These are phyloP conservation scores for Cenchrus fungigraminus DNA, from an alignment of 176 grass and related monocot species.

Conservation along the genomic window DNA sequence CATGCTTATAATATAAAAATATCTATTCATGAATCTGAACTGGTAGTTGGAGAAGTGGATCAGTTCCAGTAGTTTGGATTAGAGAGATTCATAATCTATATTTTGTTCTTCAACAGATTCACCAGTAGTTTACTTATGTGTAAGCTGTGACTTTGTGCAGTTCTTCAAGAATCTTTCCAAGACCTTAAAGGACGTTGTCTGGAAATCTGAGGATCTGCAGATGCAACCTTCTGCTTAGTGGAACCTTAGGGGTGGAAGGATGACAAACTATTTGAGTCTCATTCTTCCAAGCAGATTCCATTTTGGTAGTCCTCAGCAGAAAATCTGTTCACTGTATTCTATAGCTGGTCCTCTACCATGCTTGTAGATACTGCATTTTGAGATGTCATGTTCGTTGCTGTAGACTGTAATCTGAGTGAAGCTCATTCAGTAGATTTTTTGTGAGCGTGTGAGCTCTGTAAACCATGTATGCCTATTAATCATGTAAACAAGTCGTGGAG, in stretches of 20 bases:
- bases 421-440: constrained; percentile 29
- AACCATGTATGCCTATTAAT: neutral
- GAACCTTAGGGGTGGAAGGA: constrained; percentile 13
- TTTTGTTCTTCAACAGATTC: neutral
- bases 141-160: constrained; percentile 40
- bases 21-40: constrained; percentile 8
- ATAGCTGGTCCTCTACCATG: neutral
- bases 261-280: constrained; percentile 43
- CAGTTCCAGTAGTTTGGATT: constrained; percentile 14
- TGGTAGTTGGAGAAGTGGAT: neutral
- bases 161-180: constrained; percentile 89
- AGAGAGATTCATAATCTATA: neutral
- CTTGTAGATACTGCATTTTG: constrained; percentile 46
- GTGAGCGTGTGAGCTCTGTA: neutral
- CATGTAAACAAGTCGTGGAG: constrained; percentile 10
- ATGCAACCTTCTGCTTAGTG: constrained; percentile 29
- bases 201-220: constrained; percentile 80
- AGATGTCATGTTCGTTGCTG: constrained; percentile 8
- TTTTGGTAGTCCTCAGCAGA: constrained; percentile 9
- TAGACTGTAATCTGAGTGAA: constrained; percentile 26
- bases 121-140: constrained; percentile 9
- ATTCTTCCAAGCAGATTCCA: constrained; percentile 22
- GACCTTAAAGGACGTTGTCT: constrained; percentile 83
- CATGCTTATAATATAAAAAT: neutral
- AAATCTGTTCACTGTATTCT: neutral